A percentile compares a stretch with the other conserved stretches of the same genome.
These are phyloP conservation scores for Candida anglica DNA, from an alignment of 805 yeast genomes.

Conservation along the genomic window DNA sequence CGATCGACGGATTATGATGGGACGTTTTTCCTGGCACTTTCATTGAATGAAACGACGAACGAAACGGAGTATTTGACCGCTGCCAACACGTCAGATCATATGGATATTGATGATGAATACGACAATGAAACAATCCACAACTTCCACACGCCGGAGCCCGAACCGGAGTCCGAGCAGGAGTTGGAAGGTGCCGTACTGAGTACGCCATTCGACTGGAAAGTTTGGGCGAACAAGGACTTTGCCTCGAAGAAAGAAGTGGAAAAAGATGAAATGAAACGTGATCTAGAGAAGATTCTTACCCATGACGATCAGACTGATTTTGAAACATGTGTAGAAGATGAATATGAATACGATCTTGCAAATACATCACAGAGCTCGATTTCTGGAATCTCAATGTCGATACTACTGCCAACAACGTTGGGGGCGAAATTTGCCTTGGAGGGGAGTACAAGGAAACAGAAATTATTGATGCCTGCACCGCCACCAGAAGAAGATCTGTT, in stretches of 20 bases:
- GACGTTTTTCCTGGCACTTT: constrained; percentile 18
- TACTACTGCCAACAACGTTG: constrained; percentile 35
- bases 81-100: constrained; percentile 10
- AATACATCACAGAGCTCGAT: constrained; percentile 3
- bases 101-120: constrained; percentile 13
- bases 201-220: constrained; percentile 5
- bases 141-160: constrained; percentile 5
- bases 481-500: constrained; percentile 4
- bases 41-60: constrained; percentile 15
- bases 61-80: constrained; percentile 2
- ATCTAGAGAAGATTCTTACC: too few relatives aligned
- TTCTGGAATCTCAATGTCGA: constrained; percentile 9
- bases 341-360: constrained; percentile 6
- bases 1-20: constrained; percentile 18
- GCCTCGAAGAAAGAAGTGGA: constrained; percentile 1
- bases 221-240: constrained; percentile 3
- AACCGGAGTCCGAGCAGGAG: neutral
- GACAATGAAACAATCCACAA: constrained; percentile 1
- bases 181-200: constrained; percentile 1
- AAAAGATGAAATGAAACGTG: too few relatives aligned
- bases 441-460: constrained; percentile 15
- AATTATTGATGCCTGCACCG: constrained; percentile 28
- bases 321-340: neutral
- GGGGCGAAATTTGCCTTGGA: constrained; percentile 37
- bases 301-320: too few relatives aligned